phyloP scores from a whole-genome alignment of 2,329 filamentous ascomycete genomes.

The Endocalyx cinctus region DNA sequence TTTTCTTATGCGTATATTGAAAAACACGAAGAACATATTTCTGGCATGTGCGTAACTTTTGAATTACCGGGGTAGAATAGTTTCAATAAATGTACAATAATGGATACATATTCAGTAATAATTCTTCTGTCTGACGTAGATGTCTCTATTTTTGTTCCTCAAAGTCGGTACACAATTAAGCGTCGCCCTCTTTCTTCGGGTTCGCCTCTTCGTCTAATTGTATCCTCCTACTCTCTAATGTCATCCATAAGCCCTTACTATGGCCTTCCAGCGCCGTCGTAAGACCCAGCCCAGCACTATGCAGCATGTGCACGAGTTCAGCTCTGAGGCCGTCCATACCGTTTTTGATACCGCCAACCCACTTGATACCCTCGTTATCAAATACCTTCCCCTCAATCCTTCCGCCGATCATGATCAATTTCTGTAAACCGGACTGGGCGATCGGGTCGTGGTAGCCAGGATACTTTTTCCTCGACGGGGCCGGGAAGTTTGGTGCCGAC shows the following conservation, averaged over 20 bases:
- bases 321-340: slow-evolving; percentile 75
- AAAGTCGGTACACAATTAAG: too few species aligned
- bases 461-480: slow-evolving; percentile 69
- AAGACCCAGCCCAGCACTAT: slow-evolving; percentile 72
- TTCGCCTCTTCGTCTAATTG: slow-evolving; percentile 71
- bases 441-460: slow-evolving; percentile 76
- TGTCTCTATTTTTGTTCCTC: slow-evolving; percentile 18
- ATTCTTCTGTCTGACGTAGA: too few species aligned
- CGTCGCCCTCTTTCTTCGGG: slow-evolving; percentile 25
- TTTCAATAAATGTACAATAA: too few species aligned
- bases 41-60: too few species aligned
- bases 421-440: slow-evolving; percentile 79
- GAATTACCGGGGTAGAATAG: too few species aligned
- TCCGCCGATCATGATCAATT: slow-evolving; percentile 81
- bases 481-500: slow-evolving; percentile 66
- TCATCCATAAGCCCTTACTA: slow-evolving; percentile 78
- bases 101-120: too few species aligned
- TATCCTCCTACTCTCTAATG: slow-evolving; percentile 74
- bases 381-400: slow-evolving; percentile 82
- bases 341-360: slow-evolving; percentile 71
- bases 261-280: slow-evolving; percentile 76
- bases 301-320: slow-evolving; percentile 76
- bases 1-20: too few species aligned
- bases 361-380: slow-evolving; percentile 63
- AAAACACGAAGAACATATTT: too few species aligned